phyloP scores from a whole-genome alignment of 2,329 filamentous ascomycete genomes.

The Colletotrichum sidae region DNA sequence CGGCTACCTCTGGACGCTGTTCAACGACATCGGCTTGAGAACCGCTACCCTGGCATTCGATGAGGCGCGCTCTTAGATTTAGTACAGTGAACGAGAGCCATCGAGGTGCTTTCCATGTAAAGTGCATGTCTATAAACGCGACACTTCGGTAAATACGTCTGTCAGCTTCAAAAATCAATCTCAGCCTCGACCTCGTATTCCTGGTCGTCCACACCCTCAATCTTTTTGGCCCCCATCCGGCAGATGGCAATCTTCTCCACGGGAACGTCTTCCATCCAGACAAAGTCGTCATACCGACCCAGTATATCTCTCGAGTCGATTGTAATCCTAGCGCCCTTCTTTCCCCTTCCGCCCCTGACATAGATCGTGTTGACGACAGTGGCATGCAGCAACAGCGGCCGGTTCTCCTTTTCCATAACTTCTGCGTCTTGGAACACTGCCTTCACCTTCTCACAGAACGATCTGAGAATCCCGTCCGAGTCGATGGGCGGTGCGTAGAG shows the following conservation, averaged over 20 bases:
- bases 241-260: conserved; percentile 83
- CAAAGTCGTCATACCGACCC: conserved; percentile 70
- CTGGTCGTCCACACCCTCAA: conserved; percentile 63
- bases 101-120: neutral
- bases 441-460: conserved; percentile 69
- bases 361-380: conserved; percentile 91
- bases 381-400: conserved; percentile 81
- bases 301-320: conserved; percentile 68
- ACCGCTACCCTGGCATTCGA: too few relatives aligned
- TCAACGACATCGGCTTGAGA: too few relatives aligned
- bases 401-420: conserved; percentile 67
- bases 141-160: neutral
- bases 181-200: conserved; percentile 67
- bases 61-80: too few relatives aligned
- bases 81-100: too few relatives aligned
- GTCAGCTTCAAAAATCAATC: conserved; percentile 50
- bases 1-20: too few relatives aligned
- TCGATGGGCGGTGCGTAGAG: conserved; percentile 74
- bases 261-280: conserved; percentile 77
- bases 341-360: conserved; percentile 57
- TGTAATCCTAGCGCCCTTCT: conserved; percentile 53
- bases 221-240: conserved; percentile 85
- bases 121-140: too few relatives aligned
- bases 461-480: conserved; percentile 58
- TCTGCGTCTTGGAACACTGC: conserved; percentile 65